These are phyloP conservation scores for Ramichloridium luteum DNA, from an alignment of 2,329 filamentous ascomycete species.

Conservation along the genomic window DNA sequence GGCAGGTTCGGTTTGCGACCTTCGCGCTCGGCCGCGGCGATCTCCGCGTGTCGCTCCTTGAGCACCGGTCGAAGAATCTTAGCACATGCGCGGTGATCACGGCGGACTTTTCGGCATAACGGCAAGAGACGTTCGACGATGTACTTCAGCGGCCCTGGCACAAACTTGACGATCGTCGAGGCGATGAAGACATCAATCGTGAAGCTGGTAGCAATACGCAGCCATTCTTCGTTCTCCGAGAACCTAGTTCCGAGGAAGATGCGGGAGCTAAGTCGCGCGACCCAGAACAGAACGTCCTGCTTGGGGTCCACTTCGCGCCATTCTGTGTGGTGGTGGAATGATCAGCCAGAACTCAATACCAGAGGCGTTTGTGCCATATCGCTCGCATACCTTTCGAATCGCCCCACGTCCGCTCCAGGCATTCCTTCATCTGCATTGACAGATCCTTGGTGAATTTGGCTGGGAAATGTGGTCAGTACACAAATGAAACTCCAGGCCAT, in stretches of 20 bases:
- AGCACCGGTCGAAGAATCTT: conserved; percentile 26
- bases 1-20: conserved; percentile 4
- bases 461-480: not conserved
- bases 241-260: conserved; percentile 29
- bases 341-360: not conserved
- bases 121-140: conserved; percentile 26
- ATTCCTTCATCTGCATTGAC: conserved; percentile 3
- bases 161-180: conserved; percentile 24
- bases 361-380: too few relatives aligned
- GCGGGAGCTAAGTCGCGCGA: conserved; percentile 30
- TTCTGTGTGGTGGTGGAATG: conserved; percentile 3
- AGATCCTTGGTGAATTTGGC: conserved; percentile 5
- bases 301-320: conserved; percentile 13
- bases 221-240: conserved; percentile 30
- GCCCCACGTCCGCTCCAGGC: conserved; percentile 6
- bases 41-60: conserved; percentile 11
- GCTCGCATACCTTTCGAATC: conserved; percentile 2
- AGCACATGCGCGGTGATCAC: conserved; percentile 21
- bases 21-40: conserved; percentile 7
- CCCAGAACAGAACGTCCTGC: conserved; percentile 21
- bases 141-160: conserved; percentile 24
- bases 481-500: not conserved
- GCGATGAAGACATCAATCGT: conserved; percentile 26
- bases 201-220: conserved; percentile 26
- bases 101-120: conserved; percentile 23